Conservation (phyloP, 1,139 yeast genomes). For the Pichia sp. region DNA sequence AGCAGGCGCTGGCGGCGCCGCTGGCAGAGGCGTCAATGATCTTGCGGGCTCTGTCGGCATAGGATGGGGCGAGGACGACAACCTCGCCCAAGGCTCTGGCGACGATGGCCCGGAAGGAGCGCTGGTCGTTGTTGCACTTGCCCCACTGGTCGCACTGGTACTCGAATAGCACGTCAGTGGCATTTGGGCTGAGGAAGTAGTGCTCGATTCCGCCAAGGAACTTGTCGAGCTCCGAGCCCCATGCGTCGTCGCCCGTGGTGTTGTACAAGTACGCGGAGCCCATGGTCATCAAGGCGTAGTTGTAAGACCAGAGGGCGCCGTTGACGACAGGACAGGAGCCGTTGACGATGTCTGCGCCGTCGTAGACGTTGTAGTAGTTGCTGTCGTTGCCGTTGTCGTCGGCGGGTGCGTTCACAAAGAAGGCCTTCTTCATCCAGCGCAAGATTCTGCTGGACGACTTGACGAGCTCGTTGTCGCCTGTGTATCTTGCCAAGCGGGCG, state of each 20-base stretch:
- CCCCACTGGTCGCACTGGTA: conserved; percentile 69
- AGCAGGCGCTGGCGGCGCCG: conserved; percentile 79
- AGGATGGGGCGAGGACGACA: conserved; percentile 63
- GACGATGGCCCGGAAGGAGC: conserved; percentile 81
- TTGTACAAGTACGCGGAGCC: conserved; percentile 83
- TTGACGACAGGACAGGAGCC: conserved; percentile 61
- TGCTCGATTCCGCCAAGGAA: conserved; percentile 47
- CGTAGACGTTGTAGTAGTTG: conserved; percentile 54
- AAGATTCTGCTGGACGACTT: conserved; percentile 77
- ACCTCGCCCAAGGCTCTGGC: conserved; percentile 73
- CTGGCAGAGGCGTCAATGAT: conserved; percentile 62
- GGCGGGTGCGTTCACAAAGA: conserved; percentile 43
- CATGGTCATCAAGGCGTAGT: conserved; percentile 72
- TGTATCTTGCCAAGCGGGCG: conserved; percentile 80
- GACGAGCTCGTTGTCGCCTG: conserved; percentile 54
- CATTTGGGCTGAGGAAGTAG: conserved; percentile 45
- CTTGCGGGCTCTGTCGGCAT: conserved; percentile 47
- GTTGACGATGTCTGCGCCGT: conserved; percentile 61
- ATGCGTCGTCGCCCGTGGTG: conserved; percentile 60
- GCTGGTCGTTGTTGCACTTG: conserved; percentile 80
- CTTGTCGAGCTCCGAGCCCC: conserved; percentile 60
- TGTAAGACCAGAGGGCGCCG: conserved; percentile 80
- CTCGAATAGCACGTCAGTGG: conserved; percentile 57
- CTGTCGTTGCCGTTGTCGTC: conserved; percentile 1
- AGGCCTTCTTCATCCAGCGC: conserved; percentile 71